Conservation (phyloP, 352 stramenopile species). For the Thraustotheca clavata region DNA sequence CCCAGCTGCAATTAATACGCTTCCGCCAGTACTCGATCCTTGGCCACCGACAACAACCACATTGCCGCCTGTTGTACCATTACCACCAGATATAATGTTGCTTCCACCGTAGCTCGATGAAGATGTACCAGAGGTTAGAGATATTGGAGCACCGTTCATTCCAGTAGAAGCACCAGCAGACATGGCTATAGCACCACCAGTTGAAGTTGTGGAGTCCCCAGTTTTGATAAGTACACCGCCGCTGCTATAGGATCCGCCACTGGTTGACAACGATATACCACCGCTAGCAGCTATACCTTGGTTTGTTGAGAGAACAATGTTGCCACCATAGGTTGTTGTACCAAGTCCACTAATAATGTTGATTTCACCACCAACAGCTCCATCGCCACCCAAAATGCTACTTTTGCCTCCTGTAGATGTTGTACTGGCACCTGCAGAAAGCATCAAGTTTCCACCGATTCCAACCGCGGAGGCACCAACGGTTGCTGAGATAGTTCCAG, state of each 20-base stretch:
- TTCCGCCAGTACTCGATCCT: conserved; percentile 14
- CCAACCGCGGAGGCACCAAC: conserved; percentile 20
- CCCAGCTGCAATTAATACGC: conserved; percentile 4
- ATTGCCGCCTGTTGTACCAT: conserved; percentile 11
- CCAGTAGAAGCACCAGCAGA: not conserved
- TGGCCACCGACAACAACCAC: not conserved
- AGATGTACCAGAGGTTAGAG: conserved; percentile 8
- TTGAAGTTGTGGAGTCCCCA: conserved; percentile 3
- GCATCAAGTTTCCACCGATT: conserved; percentile 41
- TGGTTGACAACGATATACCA: conserved; percentile 5
- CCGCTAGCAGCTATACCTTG: not conserved
- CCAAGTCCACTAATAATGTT: conserved; percentile 16
- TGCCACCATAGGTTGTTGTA: not conserved
- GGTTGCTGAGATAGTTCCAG: not conserved
- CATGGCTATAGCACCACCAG: not conserved
- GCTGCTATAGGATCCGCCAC: conserved; percentile 4
- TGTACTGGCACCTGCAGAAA: conserved; percentile 40
- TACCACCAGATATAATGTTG: not conserved
- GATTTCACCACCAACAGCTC: conserved; percentile 24
- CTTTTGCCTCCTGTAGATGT: conserved; percentile 21
- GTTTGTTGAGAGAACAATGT: not conserved
- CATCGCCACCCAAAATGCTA: conserved; percentile 18
- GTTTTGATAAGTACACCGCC: not conserved
- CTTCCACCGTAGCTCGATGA: not conserved
- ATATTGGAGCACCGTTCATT: not conserved